Evolutionary conservation across 495 filamentous ascomycete genomes (phyloP), one percentile per base, ranked within the genome.

Genomic region (Durotheca rogersii): DNA sequence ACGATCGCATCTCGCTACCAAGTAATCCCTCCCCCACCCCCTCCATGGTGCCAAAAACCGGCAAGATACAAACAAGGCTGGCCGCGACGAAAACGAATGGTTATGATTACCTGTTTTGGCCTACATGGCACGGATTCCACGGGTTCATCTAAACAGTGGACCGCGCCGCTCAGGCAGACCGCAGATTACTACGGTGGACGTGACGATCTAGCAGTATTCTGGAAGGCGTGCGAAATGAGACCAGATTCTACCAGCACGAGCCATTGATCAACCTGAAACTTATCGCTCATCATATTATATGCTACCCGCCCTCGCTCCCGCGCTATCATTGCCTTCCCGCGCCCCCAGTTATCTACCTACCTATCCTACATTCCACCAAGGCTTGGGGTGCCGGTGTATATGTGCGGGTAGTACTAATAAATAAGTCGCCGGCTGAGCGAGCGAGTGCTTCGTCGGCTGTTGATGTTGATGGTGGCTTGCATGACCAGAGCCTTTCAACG

Each of bases 1-100:
- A 54, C 50, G 56, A 59, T 54, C 56, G n/a, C 32, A 42, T 47
- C 56, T 59, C 56, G 56, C 56, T 59, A 59, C 56, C 56, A 32
- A 16, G 19, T 46, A 29, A 41, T 16, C 15, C 40, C 41, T 50
- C 30, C 30, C 18, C 35, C 41, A 12, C 19, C 21, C 40, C 35
- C 37, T 23, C 43, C 18, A 25, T 21, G 21, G 23, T 15, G 35
- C 42, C 35, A 27, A 4, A 40, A 1, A 40, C 3, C n/a, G 37
- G 27, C 37, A 12, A 40, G 16, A 11, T 38, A 41, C 3, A 42
- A 54, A 21, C 53, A 52, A 47, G 55, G 54, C 48, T 53, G 67
- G 43, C 46, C 50, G 31, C 43, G 43, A 48, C 37, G 27, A 48
- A 19, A 35, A 48, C 37, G 27, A 48, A 19, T 38, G 14, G 31